Percentiles rank a stretch among this genome's conserved stretches.
Conservation (phyloP, 2,329 filamentous ascomycete genomes). For the Cryphonectria carpinicola region DNA sequence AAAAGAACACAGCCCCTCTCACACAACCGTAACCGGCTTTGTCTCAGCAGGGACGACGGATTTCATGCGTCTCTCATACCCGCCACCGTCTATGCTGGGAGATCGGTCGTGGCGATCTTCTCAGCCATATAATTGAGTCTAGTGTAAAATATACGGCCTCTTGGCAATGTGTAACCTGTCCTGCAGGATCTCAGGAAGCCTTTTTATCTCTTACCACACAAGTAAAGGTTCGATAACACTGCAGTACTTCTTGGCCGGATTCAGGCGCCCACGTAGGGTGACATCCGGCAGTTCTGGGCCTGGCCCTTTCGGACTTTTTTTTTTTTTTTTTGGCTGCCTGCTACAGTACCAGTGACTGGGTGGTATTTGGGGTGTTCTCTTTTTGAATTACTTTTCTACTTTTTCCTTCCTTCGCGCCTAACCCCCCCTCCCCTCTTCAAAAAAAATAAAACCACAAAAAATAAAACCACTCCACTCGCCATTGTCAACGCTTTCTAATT, state of each 20-base stretch:
- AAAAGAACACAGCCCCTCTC: background rate
- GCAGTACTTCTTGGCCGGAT: background rate
- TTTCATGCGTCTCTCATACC: background rate
- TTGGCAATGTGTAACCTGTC: background rate
- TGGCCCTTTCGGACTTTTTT: background rate
- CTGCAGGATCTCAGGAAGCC: background rate
- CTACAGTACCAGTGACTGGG: background rate
- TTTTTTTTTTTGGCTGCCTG: too few species aligned
- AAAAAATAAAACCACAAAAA: too few species aligned
- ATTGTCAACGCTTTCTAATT: background rate
- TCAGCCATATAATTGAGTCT: background rate
- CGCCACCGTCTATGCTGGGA: background rate
- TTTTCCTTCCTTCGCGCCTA: background rate
- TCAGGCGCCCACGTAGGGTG: background rate
- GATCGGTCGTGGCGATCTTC: too few species aligned
- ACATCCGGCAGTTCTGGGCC: constrained; percentile 1
- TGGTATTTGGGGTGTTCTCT: background rate
- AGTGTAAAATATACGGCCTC: background rate
- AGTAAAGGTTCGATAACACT: background rate
- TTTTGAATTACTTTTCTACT: background rate
- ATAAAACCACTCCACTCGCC: too few species aligned
- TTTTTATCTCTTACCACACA: background rate
- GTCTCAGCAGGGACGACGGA: background rate
- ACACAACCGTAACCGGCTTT: background rate
- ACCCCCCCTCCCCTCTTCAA: too few species aligned